These are phyloP conservation scores for Gonapodya prolifera DNA, from an alignment of 192 early-diverging fungal genomes.

Conservation along the genomic window DNA sequence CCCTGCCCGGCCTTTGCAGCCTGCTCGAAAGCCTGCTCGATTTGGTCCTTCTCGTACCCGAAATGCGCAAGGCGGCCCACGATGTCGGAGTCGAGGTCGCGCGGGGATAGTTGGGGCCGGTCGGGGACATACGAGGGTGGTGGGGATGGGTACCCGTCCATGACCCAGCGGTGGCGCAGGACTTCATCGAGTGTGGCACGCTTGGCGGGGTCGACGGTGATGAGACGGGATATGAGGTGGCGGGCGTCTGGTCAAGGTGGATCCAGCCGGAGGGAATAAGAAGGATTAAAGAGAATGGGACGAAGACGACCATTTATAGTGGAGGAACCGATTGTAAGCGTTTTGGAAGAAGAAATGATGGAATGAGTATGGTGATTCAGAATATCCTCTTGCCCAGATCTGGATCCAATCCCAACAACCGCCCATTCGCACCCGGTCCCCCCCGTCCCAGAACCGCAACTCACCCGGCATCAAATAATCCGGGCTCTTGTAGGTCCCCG, in stretches of 20 bases:
- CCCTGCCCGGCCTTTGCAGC: slow-evolving; percentile 13
- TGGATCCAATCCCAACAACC: too few species aligned
- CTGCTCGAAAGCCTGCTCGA: slow-evolving; percentile 23
- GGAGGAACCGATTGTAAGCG: neutral
- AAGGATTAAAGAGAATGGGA: too few species aligned
- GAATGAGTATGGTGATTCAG: too few species aligned
- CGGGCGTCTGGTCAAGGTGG: slow-evolving; percentile 16
- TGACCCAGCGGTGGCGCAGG: slow-evolving; percentile 61
- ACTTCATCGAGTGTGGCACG: slow-evolving; percentile 60
- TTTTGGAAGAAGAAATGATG: too few species aligned
- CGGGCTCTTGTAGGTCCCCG: slow-evolving; percentile 44
- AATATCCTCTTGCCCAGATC: too few species aligned
- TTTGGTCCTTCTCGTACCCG: slow-evolving; percentile 28
- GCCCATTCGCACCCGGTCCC: too few species aligned
- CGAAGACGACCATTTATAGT: too few species aligned
- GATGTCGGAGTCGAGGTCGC: slow-evolving; percentile 26
- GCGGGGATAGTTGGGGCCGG: slow-evolving; percentile 11
- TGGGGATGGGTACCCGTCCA: slow-evolving; percentile 51
- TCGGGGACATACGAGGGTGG: slow-evolving; percentile 53
- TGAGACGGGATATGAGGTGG: slow-evolving; percentile 52
- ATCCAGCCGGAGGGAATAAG: neutral
- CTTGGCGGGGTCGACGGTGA: slow-evolving; percentile 55
- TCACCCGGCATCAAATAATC: slow-evolving; percentile 39
- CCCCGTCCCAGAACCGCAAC: neutral
- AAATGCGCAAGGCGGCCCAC: slow-evolving; percentile 26